phyloP scores from a whole-genome alignment of 1,284 basidiomycete species.

The Phenoliferia sp. region DNA sequence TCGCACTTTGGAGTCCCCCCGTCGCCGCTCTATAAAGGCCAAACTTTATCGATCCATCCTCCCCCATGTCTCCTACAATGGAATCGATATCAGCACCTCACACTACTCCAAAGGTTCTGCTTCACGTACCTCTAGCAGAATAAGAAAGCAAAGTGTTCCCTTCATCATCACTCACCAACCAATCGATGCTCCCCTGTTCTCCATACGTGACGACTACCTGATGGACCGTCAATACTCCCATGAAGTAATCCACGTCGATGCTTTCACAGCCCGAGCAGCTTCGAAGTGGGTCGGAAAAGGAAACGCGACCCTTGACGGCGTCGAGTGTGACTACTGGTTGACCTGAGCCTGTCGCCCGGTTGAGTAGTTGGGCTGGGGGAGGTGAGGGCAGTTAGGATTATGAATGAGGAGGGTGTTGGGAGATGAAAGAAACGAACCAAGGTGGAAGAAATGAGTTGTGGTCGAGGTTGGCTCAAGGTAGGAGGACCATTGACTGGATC shows the following conservation, averaged over 20 bases:
- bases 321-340: background rate
- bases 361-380: background rate
- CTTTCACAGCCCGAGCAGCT: background rate
- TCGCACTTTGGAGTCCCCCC: background rate
- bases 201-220: background rate
- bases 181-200: background rate
- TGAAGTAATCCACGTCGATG: background rate
- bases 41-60: background rate
- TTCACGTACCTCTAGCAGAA: background rate
- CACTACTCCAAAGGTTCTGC: background rate
- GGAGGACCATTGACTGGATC: background rate
- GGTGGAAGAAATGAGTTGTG: background rate
- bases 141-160: background rate
- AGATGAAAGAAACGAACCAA: background rate
- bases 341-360: background rate
- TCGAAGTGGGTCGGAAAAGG: background rate
- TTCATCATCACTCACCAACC: background rate
- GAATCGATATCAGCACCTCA: background rate
- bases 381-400: too few relatives aligned
- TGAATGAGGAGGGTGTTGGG: background rate
- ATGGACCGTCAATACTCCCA: background rate
- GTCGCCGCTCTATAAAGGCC: background rate
- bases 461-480: background rate
- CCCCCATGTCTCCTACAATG: background rate
- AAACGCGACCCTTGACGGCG: background rate